Conservation (phyloP, 1,139 yeast species). For the Suhomyces taliae region DNA sequence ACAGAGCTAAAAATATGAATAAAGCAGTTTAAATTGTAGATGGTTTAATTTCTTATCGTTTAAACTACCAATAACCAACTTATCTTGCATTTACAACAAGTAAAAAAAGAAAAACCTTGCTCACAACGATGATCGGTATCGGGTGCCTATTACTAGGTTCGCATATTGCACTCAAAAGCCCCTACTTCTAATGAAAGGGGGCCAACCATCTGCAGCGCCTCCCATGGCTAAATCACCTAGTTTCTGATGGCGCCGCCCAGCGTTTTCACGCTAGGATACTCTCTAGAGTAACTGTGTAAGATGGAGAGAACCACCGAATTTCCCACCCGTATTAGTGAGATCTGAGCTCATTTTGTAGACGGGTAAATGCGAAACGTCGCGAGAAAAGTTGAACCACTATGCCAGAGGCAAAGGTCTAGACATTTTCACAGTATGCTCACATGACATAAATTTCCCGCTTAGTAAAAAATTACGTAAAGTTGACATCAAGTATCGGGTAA, state of each 20-base stretch:
- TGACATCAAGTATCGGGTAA: too few species aligned
- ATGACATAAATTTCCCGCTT: neutral
- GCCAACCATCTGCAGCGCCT: slow-evolving; percentile 78
- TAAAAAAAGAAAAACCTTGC: slow-evolving; percentile 30
- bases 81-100: neutral
- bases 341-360: slow-evolving; percentile 45
- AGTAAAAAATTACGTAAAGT: neutral
- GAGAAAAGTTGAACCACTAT: slow-evolving; percentile 41
- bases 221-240: slow-evolving; percentile 51
- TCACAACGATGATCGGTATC: slow-evolving; percentile 76
- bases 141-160: slow-evolving; percentile 61
- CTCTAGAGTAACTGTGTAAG: slow-evolving; percentile 59
- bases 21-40: too few species aligned
- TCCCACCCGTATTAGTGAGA: slow-evolving; percentile 62
- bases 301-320: slow-evolving; percentile 79
- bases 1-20: neutral
- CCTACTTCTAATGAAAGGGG: slow-evolving; percentile 27
- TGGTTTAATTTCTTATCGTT: too few species aligned
- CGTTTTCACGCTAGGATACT: slow-evolving; percentile 70
- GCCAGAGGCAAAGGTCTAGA: slow-evolving; percentile 21
- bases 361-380: slow-evolving; percentile 69
- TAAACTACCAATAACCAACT: neutral
- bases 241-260: slow-evolving; percentile 77
- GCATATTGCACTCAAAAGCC: slow-evolving; percentile 81
- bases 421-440: neutral